A percentile compares a stretch with the other conserved stretches of the same genome.
Evolutionary conservation across 345 rosid species (phyloP).

Genomic region (Linum lewisii): DNA sequence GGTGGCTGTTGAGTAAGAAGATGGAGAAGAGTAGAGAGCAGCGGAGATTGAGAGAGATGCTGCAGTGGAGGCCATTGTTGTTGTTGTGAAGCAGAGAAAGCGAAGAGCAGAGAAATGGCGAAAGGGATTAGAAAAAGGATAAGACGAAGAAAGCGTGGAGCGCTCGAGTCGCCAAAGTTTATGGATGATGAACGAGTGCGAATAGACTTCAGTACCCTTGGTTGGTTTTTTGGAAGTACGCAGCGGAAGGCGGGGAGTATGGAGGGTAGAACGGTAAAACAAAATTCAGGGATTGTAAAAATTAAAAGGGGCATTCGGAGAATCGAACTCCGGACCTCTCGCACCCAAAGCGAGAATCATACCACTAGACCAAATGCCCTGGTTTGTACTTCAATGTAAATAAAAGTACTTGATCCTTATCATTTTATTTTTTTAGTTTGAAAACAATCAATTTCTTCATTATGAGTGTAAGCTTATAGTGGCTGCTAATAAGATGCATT

Average conservation of each 20-base stretch:
- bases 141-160: constrained; percentile 11
- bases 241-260: not conserved
- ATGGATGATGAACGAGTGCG: not conserved
- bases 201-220: not conserved
- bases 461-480: too few species aligned
- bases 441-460: too few species aligned
- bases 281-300: not conserved
- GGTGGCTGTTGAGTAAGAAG: constrained; percentile 16
- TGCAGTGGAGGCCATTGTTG: constrained; percentile 29
- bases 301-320: not conserved
- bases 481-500: too few species aligned
- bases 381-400: too few species aligned
- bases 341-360: constrained; percentile 9
- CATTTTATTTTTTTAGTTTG: too few species aligned
- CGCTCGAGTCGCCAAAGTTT: not conserved
- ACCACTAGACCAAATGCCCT: constrained; percentile 9
- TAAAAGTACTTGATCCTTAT: too few species aligned
- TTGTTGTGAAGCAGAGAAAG: constrained; percentile 11
- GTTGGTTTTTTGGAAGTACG: not conserved
- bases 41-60: constrained; percentile 26
- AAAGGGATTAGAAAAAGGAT: constrained; percentile 1
- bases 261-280: not conserved
- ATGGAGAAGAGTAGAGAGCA: constrained; percentile 7
- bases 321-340: constrained; percentile 9
- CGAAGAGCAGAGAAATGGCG: not conserved